Conservation (phyloP, 352 stramenopile genomes). For the Phytophthora tentaculata region DNA sequence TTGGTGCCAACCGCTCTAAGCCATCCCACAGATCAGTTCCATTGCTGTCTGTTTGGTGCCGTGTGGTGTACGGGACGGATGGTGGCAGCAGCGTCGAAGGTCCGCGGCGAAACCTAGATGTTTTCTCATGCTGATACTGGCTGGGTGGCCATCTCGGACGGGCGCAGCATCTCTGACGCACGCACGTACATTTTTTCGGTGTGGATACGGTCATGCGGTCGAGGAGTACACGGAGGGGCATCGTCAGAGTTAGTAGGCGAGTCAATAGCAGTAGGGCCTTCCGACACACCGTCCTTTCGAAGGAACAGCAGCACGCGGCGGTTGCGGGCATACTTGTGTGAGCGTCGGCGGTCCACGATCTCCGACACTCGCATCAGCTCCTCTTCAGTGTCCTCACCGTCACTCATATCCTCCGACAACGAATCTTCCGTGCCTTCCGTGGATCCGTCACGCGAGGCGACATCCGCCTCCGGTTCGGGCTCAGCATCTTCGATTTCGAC, state of each 20-base stretch:
- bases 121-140: conserved; percentile 29
- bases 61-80: no score
- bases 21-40: conserved; percentile 41
- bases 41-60: conserved; percentile 33
- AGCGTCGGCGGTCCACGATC: conserved; percentile 54
- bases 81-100: neutral
- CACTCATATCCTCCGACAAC: conserved; percentile 45
- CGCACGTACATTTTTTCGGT: conserved; percentile 42
- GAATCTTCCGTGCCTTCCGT: conserved; percentile 49
- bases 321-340: conserved; percentile 68
- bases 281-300: conserved; percentile 46
- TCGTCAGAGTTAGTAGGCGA: conserved; percentile 14
- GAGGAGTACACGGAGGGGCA: conserved; percentile 21
- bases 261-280: conserved; percentile 1
- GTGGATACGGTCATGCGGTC: conserved; percentile 19
- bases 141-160: conserved; percentile 34
- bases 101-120: conserved; percentile 1
- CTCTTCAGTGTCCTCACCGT: conserved; percentile 50
- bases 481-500: conserved; percentile 39
- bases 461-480: conserved; percentile 46
- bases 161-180: conserved; percentile 39
- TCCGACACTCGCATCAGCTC: conserved; percentile 44
- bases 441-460: conserved; percentile 43
- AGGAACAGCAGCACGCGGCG: conserved; percentile 59
- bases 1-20: neutral